Evolutionary conservation across 2,329 filamentous ascomycete species (phyloP).

Genomic region (Exophiala xenobiotica): DNA sequence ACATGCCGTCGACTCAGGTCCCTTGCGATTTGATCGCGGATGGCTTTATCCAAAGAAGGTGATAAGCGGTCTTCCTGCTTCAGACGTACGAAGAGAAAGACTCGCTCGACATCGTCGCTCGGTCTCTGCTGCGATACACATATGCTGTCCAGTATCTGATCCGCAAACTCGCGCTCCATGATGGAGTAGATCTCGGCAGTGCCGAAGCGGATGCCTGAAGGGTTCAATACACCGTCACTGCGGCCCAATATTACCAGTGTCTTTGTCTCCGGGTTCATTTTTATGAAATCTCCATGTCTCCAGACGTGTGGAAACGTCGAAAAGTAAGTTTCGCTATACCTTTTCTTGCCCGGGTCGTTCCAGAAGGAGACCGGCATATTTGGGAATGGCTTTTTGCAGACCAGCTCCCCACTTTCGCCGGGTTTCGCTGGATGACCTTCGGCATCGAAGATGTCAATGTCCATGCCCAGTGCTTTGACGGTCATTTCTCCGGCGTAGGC

Average conservation of each 20-base stretch:
- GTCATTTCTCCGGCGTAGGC: constrained; percentile 60
- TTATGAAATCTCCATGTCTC: constrained; percentile 79
- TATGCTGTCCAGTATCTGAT: not conserved
- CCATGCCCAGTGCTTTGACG: constrained; percentile 51
- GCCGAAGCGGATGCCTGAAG: constrained; percentile 74
- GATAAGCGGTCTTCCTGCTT: not conserved
- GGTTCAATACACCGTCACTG: constrained; percentile 75
- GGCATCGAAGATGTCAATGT: constrained; percentile 20
- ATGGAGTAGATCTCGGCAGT: constrained; percentile 78
- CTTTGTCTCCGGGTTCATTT: constrained; percentile 65
- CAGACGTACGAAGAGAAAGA: not conserved
- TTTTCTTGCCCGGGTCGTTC: constrained; percentile 51
- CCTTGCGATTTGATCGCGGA: constrained; percentile 64
- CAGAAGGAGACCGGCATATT: constrained; percentile 70
- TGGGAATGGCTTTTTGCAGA: constrained; percentile 69
- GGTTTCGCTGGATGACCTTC: constrained; percentile 4
- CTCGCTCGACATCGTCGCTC: not conserved
- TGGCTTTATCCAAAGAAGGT: constrained; percentile 15
- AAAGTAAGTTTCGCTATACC: constrained; percentile 47
- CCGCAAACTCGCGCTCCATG: constrained; percentile 42
- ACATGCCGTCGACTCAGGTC: constrained; percentile 55
- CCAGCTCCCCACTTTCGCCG: constrained; percentile 72
- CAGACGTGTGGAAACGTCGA: constrained; percentile 52
- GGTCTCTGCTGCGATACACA: not conserved
- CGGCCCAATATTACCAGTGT: constrained; percentile 42